Evolutionary conservation across 768 basidiomycete genomes (phyloP).

Genomic region (Rhodotorula diobovata): DNA sequence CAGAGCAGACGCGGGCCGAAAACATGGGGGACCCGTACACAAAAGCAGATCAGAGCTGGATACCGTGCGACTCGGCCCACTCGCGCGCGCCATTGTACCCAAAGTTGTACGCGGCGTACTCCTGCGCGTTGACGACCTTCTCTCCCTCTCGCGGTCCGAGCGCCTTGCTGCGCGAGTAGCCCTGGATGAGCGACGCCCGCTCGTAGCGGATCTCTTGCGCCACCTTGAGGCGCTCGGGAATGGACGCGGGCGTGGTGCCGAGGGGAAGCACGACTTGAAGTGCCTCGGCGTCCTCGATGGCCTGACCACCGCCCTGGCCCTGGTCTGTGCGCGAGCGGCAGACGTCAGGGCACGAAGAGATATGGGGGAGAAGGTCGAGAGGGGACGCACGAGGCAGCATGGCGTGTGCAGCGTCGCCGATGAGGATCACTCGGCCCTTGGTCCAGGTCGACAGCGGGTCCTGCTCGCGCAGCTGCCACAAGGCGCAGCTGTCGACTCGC

Average conservation of each 20-base stretch:
- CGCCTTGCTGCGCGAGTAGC: conserved; percentile 28
- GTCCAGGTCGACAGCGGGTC: conserved; percentile 33
- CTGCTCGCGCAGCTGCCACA: conserved; percentile 41
- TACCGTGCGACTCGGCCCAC: conserved; percentile 3
- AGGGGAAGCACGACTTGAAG: conserved; percentile 26
- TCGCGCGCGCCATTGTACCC: neutral
- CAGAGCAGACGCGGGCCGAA: too few species aligned
- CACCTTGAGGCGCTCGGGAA: conserved; percentile 25
- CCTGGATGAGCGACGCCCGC: conserved; percentile 36
- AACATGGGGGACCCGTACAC: too few species aligned
- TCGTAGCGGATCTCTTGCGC: conserved; percentile 35
- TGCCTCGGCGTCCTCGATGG: conserved; percentile 41
- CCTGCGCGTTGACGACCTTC: conserved; percentile 9
- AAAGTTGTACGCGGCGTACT: conserved; percentile 11
- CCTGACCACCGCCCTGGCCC: conserved; percentile 36
- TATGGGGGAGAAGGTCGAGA: neutral
- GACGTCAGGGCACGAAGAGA: too few species aligned
- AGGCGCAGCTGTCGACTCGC: conserved; percentile 17
- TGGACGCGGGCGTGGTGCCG: neutral
- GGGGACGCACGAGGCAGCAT: conserved; percentile 24
- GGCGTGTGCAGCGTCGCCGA: conserved; percentile 39
- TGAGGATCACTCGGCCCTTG: conserved; percentile 29
- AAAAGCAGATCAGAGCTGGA: neutral
- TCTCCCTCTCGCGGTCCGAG: neutral
- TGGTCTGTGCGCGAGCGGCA: conserved; percentile 19